Evolutionary conservation across 176 grass and related monocot species (phyloP).

Genomic region (Zoysia japonica): DNA sequence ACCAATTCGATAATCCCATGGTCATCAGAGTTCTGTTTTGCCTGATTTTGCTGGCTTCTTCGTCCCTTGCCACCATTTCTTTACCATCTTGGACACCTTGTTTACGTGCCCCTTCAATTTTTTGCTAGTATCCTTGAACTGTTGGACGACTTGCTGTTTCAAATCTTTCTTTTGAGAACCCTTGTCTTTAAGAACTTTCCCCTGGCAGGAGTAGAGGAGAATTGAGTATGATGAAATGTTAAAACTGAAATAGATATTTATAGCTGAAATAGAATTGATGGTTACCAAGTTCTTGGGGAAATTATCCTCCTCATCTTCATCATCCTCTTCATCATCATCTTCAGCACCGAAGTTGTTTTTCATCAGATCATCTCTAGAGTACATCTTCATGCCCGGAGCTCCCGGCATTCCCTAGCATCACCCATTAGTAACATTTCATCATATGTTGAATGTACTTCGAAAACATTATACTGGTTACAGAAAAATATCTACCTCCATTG

Average conservation of each 20-base stretch:
- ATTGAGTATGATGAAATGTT: background rate
- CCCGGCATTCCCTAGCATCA: constrained; percentile 73
- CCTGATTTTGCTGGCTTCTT: constrained; percentile 52
- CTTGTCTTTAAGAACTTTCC: constrained; percentile 73
- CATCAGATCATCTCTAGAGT: constrained; percentile 87
- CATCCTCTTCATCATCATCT: constrained; percentile 63
- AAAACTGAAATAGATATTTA: constrained; percentile 12
- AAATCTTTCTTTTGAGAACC: constrained; percentile 65
- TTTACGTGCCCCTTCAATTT: constrained; percentile 70
- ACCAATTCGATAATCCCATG: background rate
- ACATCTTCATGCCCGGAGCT: constrained; percentile 97
- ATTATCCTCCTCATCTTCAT: constrained; percentile 65
- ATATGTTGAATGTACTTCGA: background rate
- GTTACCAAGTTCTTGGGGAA: constrained; percentile 82
- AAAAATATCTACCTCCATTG: constrained; percentile 69
- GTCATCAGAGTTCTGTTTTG: constrained; percentile 72
- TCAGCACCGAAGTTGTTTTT: constrained; percentile 82
- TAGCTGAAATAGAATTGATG: background rate
- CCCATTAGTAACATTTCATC: constrained; percentile 4
- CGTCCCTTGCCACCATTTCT: constrained; percentile 81
- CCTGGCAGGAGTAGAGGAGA: constrained; percentile 37
- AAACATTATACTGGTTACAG: constrained; percentile 1
- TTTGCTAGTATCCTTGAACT: constrained; percentile 59
- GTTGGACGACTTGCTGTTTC: constrained; percentile 61
- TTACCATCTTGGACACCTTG: constrained; percentile 60